These are phyloP conservation scores for Castanea mollissima DNA, from an alignment of 306 rosid species.

Conservation along the genomic window DNA sequence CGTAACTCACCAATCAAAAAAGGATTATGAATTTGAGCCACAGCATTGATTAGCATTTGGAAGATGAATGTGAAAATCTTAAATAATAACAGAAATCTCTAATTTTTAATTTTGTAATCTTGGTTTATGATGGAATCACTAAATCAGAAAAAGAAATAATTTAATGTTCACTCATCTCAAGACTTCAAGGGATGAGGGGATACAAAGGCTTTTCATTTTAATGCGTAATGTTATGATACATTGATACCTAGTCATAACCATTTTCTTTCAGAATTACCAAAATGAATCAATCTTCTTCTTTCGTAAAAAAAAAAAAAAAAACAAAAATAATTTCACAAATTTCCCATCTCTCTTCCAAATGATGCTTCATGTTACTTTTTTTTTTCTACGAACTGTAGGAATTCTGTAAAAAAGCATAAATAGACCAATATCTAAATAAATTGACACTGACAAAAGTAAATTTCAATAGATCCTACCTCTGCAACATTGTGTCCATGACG, in stretches of 20 bases:
- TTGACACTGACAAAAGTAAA: not conserved
- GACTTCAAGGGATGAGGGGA: not conserved
- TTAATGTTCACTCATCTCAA: too few relatives aligned
- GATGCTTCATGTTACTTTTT: not conserved
- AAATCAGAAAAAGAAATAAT: too few relatives aligned
- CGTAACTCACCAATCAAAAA: too few relatives aligned
- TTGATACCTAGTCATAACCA: not conserved
- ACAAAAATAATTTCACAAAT: not conserved
- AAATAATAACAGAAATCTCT: not conserved
- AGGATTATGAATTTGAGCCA: not conserved
- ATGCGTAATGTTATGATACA: not conserved
- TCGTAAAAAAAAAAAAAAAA: not conserved
- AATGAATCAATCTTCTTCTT: not conserved
- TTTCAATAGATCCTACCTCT: constrained; percentile 48
- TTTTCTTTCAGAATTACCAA: not conserved
- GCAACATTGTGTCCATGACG: constrained; percentile 94
- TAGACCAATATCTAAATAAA: not conserved
- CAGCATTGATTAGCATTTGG: not conserved
- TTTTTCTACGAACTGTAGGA: not conserved
- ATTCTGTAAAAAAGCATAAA: not conserved
- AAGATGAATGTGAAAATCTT: not conserved
- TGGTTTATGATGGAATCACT: too few relatives aligned
- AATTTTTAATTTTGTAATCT: not conserved
- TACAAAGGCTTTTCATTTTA: not conserved
- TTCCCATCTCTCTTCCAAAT: not conserved